Evolutionary conservation across 2,329 filamentous ascomycete genomes (phyloP).

Genomic region (Xylariaceae sp.): DNA sequence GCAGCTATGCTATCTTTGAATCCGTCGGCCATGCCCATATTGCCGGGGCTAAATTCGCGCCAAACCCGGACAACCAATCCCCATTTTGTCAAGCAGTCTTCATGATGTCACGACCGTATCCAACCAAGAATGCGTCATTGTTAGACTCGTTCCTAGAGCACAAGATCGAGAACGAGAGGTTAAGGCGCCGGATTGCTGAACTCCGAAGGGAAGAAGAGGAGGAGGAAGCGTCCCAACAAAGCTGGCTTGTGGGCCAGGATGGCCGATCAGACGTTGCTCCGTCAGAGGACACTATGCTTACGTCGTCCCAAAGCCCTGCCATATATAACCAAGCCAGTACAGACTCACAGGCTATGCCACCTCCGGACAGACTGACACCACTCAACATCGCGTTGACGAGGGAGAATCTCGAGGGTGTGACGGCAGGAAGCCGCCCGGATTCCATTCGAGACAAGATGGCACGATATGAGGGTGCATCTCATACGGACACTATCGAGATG

Average conservation of each 20-base stretch:
- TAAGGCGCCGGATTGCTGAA: slow-evolving; percentile 82
- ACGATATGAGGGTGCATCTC: slow-evolving; percentile 73
- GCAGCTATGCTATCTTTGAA: slow-evolving; percentile 79
- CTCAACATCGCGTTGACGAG: slow-evolving; percentile 73
- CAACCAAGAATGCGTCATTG: slow-evolving; percentile 81
- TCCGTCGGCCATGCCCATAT: slow-evolving; percentile 92
- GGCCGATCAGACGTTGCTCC: slow-evolving; percentile 56
- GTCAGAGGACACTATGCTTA: slow-evolving; percentile 49
- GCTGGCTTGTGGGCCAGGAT: slow-evolving; percentile 63
- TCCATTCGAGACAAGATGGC: slow-evolving; percentile 85
- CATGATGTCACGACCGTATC: slow-evolving; percentile 89
- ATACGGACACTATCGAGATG: slow-evolving; percentile 89
- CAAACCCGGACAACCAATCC: slow-evolving; percentile 64
- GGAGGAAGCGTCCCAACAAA: slow-evolving; percentile 69
- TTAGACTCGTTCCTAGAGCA: slow-evolving; percentile 94
- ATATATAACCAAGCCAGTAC: slow-evolving; percentile 45
- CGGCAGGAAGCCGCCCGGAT: slow-evolving; percentile 67
- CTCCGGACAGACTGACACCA: slow-evolving; percentile 63
- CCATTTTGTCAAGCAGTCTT: slow-evolving; percentile 87
- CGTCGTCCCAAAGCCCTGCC: slow-evolving; percentile 37
- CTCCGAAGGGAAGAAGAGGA: slow-evolving; percentile 84
- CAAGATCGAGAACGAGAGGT: slow-evolving; percentile 91
- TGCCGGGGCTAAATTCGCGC: slow-evolving; percentile 66
- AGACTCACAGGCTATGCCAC: slow-evolving; percentile 57
- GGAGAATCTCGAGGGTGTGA: slow-evolving; percentile 77